phyloP scores from a whole-genome alignment of 106 monocot species.

The Xerophyta viscosa region DNA sequence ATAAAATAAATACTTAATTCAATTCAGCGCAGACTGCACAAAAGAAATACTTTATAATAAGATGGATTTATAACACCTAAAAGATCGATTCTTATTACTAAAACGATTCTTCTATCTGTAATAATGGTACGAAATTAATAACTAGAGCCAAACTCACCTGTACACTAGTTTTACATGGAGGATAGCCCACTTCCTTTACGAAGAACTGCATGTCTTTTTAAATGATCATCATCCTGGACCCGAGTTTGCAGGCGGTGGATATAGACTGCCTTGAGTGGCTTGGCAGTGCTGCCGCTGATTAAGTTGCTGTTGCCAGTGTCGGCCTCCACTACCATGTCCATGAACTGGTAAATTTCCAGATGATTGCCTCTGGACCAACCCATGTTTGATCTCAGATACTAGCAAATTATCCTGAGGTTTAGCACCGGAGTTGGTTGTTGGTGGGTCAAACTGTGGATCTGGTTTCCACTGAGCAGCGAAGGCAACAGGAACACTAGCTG shows the following conservation, averaged over 20 bases:
- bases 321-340: conserved; percentile 45
- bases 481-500: conserved; percentile 17
- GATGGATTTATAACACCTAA: no score
- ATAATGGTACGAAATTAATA: no score
- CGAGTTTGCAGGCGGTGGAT: conserved; percentile 33
- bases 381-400: conserved; percentile 37
- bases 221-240: conserved; percentile 34
- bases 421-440: conserved; percentile 15
- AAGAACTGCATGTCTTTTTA: neutral
- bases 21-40: no score
- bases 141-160: conserved; percentile 23
- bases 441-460: conserved; percentile 37
- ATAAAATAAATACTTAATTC: no score
- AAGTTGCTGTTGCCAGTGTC: conserved; percentile 48
- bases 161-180: conserved; percentile 20
- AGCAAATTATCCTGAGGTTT: conserved; percentile 26
- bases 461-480: conserved; percentile 44
- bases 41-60: no score
- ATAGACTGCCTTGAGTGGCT: conserved; percentile 26
- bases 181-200: neutral
- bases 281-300: conserved; percentile 23
- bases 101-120: no score
- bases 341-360: conserved; percentile 36
- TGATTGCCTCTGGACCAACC: conserved; percentile 30
- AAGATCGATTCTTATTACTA: no score